Evolutionary conservation across 106 monocot genomes (phyloP).

Genomic region (Apostasia ramifera): DNA sequence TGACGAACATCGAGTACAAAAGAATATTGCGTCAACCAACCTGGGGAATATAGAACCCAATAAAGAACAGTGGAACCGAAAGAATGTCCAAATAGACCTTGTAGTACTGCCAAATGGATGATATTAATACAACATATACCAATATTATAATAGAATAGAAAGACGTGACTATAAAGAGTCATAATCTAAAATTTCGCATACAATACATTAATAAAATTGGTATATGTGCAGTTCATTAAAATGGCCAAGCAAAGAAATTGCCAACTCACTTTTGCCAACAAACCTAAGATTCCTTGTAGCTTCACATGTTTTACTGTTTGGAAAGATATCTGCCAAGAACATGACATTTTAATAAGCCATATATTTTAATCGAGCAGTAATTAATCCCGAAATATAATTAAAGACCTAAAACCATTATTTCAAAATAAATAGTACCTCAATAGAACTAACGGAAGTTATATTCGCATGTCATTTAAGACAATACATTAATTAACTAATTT

Average conservation of each 20-base stretch:
- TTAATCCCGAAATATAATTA: no score
- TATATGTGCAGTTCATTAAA: neutral
- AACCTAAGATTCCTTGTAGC: conserved; percentile 58
- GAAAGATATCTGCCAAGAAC: conserved; percentile 66
- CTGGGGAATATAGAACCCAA: conserved; percentile 90
- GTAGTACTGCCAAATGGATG: conserved; percentile 71
- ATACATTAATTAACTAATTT: no score
- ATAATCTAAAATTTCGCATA: neutral
- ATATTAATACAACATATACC: neutral
- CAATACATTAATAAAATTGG: no score
- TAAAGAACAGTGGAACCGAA: conserved; percentile 65
- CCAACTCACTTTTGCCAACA: conserved; percentile 75
- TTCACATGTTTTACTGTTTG: conserved; percentile 37
- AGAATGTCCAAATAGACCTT: conserved; percentile 87
- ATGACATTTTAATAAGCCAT: no score
- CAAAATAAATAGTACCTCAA: no score
- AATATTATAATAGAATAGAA: neutral
- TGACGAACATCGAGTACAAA: neutral
- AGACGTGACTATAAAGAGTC: neutral
- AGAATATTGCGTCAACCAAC: conserved; percentile 22
- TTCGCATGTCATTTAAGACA: no score
- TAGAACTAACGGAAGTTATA: no score
- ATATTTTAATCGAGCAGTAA: no score
- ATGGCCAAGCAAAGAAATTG: neutral
- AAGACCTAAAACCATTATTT: no score